phyloP scores from a whole-genome alignment of 2,329 filamentous ascomycete species.

The Neurospora sp. region DNA sequence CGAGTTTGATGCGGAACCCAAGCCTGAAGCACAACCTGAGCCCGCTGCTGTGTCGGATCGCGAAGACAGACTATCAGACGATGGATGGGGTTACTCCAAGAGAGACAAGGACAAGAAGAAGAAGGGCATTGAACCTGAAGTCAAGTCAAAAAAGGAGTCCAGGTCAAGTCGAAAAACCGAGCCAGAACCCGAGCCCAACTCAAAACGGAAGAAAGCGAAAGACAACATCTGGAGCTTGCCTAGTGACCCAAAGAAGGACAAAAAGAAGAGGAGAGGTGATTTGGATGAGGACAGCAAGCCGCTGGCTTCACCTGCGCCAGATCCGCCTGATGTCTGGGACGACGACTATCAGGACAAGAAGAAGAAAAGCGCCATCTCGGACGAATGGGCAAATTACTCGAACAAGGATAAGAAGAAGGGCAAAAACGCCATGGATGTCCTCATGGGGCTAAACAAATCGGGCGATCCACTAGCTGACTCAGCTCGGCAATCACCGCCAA shows the following conservation, averaged over 20 bases:
- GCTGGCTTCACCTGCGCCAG: slow-evolving; percentile 13
- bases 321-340: slow-evolving; percentile 14
- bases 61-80: slow-evolving; percentile 20
- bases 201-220: slow-evolving; percentile 26
- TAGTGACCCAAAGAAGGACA: slow-evolving; percentile 22
- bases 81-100: slow-evolving; percentile 23
- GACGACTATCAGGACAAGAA: slow-evolving; percentile 6
- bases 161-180: slow-evolving; percentile 1
- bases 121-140: slow-evolving; percentile 4
- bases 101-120: slow-evolving; percentile 21
- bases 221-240: slow-evolving; percentile 22
- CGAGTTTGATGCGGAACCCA: slow-evolving; percentile 24
- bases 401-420: slow-evolving; percentile 20
- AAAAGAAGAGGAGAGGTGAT: slow-evolving; percentile 24
- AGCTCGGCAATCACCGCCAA: slow-evolving; percentile 27
- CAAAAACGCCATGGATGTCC: slow-evolving; percentile 18
- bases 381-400: slow-evolving; percentile 24
- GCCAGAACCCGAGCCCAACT: slow-evolving; percentile 25
- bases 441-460: slow-evolving; percentile 27
- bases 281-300: slow-evolving; percentile 12
- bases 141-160: not conserved
- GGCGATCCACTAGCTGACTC: slow-evolving; percentile 19
- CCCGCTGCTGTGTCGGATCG: slow-evolving; percentile 8
- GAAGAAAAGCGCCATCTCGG: slow-evolving; percentile 25
- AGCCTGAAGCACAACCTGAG: slow-evolving; percentile 20